Evolutionary conservation across 2,329 filamentous ascomycete genomes (phyloP).

Genomic region (Canariomyces notabilis): DNA sequence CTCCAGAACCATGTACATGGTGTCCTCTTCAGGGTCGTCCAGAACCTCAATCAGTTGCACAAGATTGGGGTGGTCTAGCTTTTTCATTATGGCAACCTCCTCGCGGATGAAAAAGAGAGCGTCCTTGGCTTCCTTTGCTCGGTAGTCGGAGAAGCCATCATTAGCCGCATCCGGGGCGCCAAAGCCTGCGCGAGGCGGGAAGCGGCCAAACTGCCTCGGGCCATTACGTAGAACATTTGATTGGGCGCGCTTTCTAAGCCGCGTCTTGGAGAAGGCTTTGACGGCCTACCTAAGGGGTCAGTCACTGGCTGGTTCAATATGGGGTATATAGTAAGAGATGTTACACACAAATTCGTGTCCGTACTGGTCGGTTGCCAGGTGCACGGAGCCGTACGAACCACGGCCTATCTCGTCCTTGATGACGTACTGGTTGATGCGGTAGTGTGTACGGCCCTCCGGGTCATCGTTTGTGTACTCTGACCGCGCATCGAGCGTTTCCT

Average conservation of each 20-base stretch:
- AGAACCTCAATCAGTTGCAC: constrained; percentile 90
- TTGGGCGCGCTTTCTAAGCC: constrained; percentile 82
- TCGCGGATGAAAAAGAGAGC: constrained; percentile 85
- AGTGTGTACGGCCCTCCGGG: constrained; percentile 72
- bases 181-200: constrained; percentile 23
- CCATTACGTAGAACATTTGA: constrained; percentile 65
- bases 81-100: constrained; percentile 99
- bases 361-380: constrained; percentile 84
- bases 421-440: constrained; percentile 90
- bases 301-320: constrained; percentile 20
- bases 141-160: constrained; percentile 33
- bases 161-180: constrained; percentile 21
- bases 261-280: constrained; percentile 95
- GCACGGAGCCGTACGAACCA: constrained; percentile 91
- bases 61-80: constrained; percentile 90
- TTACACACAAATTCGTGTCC: constrained; percentile 87
- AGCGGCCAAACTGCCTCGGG: constrained; percentile 14
- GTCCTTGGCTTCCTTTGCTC: constrained; percentile 58
- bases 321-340: neutral
- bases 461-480: constrained; percentile 84
- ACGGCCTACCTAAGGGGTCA: constrained; percentile 59
- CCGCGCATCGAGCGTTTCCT: constrained; percentile 89
- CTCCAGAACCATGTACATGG: constrained; percentile 96
- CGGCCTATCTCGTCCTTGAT: constrained; percentile 95
- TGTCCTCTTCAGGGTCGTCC: constrained; percentile 92